A percentile compares a stretch with the other conserved stretches of the same genome.
Evolutionary conservation across 1,139 yeast species (phyloP).

Genomic region (Citeromyces siamensis): DNA sequence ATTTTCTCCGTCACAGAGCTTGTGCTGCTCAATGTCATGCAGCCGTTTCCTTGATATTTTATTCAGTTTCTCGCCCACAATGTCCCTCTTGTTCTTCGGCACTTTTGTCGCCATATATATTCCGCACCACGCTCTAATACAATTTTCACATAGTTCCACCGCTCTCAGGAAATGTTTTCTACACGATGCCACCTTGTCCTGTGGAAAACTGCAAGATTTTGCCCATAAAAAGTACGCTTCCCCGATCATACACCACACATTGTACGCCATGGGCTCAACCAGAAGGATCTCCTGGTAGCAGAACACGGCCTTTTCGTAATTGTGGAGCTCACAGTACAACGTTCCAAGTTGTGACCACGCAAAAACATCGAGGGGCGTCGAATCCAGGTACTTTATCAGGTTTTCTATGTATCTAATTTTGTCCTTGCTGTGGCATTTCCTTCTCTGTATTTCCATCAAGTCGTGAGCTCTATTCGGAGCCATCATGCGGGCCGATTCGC

Average conservation of each 20-base stretch:
- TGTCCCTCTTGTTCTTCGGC: neutral
- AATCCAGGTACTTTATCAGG: constrained; percentile 34
- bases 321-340: constrained; percentile 45
- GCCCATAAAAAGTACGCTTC: constrained; percentile 17
- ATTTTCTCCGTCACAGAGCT: constrained; percentile 2
- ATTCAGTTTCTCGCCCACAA: constrained; percentile 1
- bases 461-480: constrained; percentile 19
- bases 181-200: constrained; percentile 1
- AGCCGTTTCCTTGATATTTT: constrained; percentile 2
- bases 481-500: constrained; percentile 6
- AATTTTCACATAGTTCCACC: constrained; percentile 63
- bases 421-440: constrained; percentile 4
- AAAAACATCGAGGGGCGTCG: constrained; percentile 61
- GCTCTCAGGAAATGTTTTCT: constrained; percentile 47
- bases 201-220: neutral
- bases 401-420: constrained; percentile 31
- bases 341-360: constrained; percentile 71
- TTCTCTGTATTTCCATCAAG: constrained; percentile 6
- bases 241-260: constrained; percentile 55
- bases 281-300: constrained; percentile 60
- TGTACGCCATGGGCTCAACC: constrained; percentile 61
- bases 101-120: constrained; percentile 29
- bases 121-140: constrained; percentile 70
- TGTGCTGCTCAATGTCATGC: constrained; percentile 1
- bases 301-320: constrained; percentile 54